Evolutionary conservation across 495 filamentous ascomycete species (phyloP).

Genomic region (Pseudotulostoma volvatum): DNA sequence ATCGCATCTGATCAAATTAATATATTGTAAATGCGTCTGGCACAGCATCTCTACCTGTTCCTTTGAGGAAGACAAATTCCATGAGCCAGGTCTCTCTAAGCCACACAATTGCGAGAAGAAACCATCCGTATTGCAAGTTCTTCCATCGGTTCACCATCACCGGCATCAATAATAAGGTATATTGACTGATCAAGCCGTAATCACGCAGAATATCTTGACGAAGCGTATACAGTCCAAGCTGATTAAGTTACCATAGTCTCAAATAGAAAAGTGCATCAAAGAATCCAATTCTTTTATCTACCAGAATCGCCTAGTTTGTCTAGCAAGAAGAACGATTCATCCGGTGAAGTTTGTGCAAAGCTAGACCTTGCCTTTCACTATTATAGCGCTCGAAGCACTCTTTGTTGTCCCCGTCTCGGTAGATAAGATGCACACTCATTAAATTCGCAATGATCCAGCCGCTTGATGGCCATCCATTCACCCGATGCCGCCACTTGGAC

Average conservation of each 20-base stretch:
- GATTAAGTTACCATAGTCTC: constrained; percentile 37
- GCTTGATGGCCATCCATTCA: constrained; percentile 36
- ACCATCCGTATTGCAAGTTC: constrained; percentile 24
- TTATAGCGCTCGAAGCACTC: constrained; percentile 41
- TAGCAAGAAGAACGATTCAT: constrained; percentile 17
- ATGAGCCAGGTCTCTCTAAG: constrained; percentile 16
- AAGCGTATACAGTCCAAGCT: constrained; percentile 42
- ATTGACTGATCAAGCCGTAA: constrained; percentile 33
- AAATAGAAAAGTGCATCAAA: constrained; percentile 41
- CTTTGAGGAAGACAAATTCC: constrained; percentile 35
- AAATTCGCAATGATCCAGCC: constrained; percentile 34
- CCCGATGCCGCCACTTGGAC: constrained; percentile 38
- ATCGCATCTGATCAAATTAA: constrained; percentile 52
- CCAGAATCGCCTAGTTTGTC: constrained; percentile 36
- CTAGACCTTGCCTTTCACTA: constrained; percentile 40
- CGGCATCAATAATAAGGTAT: constrained; percentile 26
- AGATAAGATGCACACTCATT: constrained; percentile 34
- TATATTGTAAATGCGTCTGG: constrained; percentile 43
- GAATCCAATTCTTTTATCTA: constrained; percentile 34
- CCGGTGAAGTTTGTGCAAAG: constrained; percentile 22
- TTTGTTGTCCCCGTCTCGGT: constrained; percentile 49
- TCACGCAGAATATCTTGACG: constrained; percentile 38
- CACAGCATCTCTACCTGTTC: constrained; percentile 42
- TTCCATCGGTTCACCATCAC: constrained; percentile 22
- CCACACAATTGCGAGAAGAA: constrained; percentile 20